phyloP scores from a whole-genome alignment of 306 rosid species.

The Prunus mongolica region DNA sequence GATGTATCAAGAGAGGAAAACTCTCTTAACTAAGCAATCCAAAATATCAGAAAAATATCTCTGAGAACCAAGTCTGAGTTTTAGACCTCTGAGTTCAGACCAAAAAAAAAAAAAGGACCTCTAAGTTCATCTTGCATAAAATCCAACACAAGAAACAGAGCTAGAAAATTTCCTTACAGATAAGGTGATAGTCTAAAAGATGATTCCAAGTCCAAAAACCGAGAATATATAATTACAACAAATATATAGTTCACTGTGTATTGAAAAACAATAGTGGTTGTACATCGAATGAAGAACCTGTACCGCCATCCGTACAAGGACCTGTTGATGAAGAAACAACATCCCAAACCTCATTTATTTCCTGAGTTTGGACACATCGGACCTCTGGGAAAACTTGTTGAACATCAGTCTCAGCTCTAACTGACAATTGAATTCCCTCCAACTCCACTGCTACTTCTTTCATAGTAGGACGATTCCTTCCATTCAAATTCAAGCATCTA shows the following conservation, averaged over 20 bases:
- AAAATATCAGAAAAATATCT: no score
- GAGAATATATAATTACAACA: no score
- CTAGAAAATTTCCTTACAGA: no score
- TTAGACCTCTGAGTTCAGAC: no score
- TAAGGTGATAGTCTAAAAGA: no score
- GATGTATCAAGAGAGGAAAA: no score
- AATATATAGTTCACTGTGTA: neutral
- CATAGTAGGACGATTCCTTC: slow-evolving; percentile 30
- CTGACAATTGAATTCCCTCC: slow-evolving; percentile 4
- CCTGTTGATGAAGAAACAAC: neutral
- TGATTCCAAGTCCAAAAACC: no score
- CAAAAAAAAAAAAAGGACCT: accelerated
- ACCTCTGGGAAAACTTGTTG: neutral
- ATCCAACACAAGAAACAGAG: no score
- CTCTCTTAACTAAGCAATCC: no score
- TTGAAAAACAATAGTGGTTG: neutral
- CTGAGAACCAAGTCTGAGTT: no score
- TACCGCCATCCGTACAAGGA: neutral
- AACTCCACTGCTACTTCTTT: slow-evolving; percentile 13
- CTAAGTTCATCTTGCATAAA: no score
- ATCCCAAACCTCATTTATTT: neutral
- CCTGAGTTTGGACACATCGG: neutral
- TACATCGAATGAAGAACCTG: neutral
- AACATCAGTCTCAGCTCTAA: neutral
- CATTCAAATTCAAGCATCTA: slow-evolving; percentile 17